Conservation (phyloP, 1,284 basidiomycete genomes). For the Sporisorium graminicola region DNA sequence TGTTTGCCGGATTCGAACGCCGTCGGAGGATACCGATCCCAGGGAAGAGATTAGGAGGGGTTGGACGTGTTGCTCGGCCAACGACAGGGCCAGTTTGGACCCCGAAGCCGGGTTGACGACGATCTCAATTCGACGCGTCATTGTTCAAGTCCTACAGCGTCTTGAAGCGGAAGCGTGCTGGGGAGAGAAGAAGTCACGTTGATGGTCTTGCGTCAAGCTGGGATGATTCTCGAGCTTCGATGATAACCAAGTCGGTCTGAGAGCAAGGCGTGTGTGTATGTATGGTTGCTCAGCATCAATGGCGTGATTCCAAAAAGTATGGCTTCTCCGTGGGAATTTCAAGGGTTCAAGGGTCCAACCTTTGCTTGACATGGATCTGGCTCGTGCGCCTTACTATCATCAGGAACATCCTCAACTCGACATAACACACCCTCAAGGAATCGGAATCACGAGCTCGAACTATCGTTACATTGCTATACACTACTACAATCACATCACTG, state of each 20-base stretch:
- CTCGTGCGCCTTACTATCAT: not conserved
- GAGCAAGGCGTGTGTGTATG: too few relatives aligned
- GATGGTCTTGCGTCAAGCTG: not conserved
- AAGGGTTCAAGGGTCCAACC: slow-evolving; percentile 23
- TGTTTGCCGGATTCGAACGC: slow-evolving; percentile 14
- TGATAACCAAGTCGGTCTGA: not conserved
- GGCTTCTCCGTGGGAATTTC: not conserved
- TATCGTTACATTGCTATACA: not conserved
- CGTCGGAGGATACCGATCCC: not conserved
- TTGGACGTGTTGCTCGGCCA: slow-evolving; percentile 7
- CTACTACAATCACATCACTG: not conserved
- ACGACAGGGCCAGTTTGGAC: not conserved
- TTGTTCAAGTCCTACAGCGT: not conserved
- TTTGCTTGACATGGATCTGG: slow-evolving; percentile 1
- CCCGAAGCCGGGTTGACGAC: slow-evolving; percentile 29
- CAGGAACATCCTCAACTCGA: not conserved
- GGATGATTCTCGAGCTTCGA: not conserved
- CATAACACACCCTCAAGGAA: not conserved
- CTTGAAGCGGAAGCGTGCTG: not conserved
- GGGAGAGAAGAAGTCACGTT: not conserved
- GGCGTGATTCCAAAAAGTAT: slow-evolving; percentile 1
- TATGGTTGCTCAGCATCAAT: slow-evolving; percentile 1
- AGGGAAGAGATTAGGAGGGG: slow-evolving; percentile 5
- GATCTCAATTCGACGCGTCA: slow-evolving; percentile 12
- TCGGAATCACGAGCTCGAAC: not conserved